Evolutionary conservation across 2,329 filamentous ascomycete species (phyloP).

Genomic region (Drechslerella coelobrocha): DNA sequence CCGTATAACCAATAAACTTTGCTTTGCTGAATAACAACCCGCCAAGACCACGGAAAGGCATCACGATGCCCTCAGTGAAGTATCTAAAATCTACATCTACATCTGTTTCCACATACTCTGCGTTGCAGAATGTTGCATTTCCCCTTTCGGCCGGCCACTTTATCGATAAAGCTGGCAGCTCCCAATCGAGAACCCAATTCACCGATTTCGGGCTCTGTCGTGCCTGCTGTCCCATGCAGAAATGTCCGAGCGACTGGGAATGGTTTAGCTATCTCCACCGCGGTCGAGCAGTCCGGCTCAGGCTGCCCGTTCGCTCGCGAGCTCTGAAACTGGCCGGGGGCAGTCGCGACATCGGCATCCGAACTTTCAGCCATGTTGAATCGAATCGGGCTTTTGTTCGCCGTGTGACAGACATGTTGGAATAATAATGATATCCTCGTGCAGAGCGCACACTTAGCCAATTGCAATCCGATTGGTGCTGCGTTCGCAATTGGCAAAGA

Average conservation of each 20-base stretch:
- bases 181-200: not conserved
- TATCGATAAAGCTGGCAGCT: conserved; percentile 23
- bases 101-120: not conserved
- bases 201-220: no score
- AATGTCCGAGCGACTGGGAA: no score
- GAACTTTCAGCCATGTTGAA: not conserved
- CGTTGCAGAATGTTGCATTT: conserved; percentile 43
- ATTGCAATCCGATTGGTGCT: conserved; percentile 20
- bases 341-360: not conserved
- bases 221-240: not conserved
- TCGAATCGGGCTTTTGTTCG: conserved; percentile 37
- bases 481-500: conserved; percentile 22
- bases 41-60: no score
- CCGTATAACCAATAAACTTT: no score
- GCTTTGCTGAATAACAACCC: no score
- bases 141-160: conserved; percentile 12
- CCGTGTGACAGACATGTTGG: conserved; percentile 8
- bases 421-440: no score
- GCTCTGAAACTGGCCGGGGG: conserved; percentile 7
- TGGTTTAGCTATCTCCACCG: no score
- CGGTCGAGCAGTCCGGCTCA: no score
- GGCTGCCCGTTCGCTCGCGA: not conserved
- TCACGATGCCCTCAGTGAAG: no score
- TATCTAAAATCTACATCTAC: not conserved
- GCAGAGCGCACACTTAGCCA: conserved; percentile 5